Percentiles rank a stretch among this genome's conserved stretches.
Conservation (phyloP, 441 rosid species). For the Raphanus hybrid region DNA sequence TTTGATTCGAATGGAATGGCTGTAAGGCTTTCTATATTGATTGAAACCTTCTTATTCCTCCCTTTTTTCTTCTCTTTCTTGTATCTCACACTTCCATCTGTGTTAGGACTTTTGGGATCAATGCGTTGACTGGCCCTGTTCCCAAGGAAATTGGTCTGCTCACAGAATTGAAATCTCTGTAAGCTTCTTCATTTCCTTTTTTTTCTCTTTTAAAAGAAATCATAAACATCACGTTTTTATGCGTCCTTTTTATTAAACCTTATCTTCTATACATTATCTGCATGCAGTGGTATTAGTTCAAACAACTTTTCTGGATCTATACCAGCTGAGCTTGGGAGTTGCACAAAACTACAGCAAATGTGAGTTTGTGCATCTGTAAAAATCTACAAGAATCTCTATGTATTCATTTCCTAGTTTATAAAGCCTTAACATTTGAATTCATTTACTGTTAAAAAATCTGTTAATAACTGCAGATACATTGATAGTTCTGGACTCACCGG, state of each 20-base stretch:
- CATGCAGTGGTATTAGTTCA: conserved; percentile 50
- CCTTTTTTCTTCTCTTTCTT: background rate
- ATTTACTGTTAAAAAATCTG: too few species aligned
- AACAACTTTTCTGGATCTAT: conserved; percentile 69
- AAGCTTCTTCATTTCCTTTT: conserved; percentile 30
- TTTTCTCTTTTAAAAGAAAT: too few species aligned
- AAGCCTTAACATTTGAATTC: background rate
- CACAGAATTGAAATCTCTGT: conserved; percentile 51
- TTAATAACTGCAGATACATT: conserved; percentile 42
- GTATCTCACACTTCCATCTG: background rate
- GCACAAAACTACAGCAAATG: conserved; percentile 51
- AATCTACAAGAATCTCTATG: background rate
- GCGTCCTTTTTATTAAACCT: conserved; percentile 17
- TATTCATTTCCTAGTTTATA: background rate
- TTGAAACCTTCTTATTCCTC: background rate
- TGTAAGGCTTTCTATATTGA: conserved; percentile 1
- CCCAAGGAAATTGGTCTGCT: conserved; percentile 62
- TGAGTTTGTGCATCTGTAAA: conserved; percentile 46
- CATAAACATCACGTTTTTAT: background rate
- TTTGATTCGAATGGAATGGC: conserved; percentile 31
- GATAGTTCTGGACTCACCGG: conserved; percentile 54
- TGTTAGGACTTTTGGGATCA: conserved; percentile 36
- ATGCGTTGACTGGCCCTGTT: conserved; percentile 49
- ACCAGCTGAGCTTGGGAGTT: conserved; percentile 65
- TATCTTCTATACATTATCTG: background rate